phyloP scores from a whole-genome alignment of 441 rosid species.

The Jatropha multifida region DNA sequence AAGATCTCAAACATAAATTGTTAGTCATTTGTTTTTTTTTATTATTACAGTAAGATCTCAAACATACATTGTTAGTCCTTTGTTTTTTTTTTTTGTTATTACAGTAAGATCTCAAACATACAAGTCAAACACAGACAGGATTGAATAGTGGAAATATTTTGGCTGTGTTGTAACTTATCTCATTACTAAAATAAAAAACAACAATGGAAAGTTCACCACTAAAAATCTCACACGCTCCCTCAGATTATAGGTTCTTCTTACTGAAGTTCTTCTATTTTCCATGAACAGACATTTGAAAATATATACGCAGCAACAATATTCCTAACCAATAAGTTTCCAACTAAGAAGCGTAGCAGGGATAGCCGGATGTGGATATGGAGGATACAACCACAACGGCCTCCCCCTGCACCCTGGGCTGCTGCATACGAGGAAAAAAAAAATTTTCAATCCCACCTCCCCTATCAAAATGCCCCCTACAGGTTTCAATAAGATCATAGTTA shows the following conservation, averaged over 20 bases:
- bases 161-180: background rate
- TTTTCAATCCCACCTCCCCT: background rate
- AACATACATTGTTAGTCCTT: too few species aligned
- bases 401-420: too few species aligned
- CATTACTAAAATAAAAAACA: background rate
- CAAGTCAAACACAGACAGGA: background rate
- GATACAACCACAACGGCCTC: background rate
- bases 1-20: background rate
- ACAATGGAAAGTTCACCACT: background rate
- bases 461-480: background rate
- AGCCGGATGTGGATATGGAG: background rate
- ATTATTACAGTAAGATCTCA: background rate
- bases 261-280: background rate
- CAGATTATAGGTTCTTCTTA: conserved; percentile 1
- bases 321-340: background rate
- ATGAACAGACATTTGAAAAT: background rate
- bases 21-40: too few species aligned
- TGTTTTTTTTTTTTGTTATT: too few species aligned
- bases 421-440: too few species aligned
- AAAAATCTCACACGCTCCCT: background rate
- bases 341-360: background rate
- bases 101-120: background rate
- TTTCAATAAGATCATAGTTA: background rate
- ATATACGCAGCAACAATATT: background rate
- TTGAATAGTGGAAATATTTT: background rate